Evolutionary conservation across 2,329 filamentous ascomycete genomes (phyloP).

Genomic region (Colletotrichum coccodes): DNA sequence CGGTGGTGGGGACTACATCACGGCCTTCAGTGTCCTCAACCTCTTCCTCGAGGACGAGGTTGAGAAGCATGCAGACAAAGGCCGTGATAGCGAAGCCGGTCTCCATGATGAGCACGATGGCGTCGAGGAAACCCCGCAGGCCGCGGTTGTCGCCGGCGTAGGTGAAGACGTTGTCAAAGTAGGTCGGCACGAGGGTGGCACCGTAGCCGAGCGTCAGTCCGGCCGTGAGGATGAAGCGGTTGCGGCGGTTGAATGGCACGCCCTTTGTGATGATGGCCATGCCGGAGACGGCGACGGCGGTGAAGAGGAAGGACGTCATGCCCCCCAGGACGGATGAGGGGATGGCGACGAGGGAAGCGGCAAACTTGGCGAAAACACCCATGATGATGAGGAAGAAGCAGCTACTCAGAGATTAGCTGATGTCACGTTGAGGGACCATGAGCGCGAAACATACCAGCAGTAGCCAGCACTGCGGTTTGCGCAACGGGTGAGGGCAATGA

Average conservation of each 20-base stretch:
- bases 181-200: constrained; percentile 72
- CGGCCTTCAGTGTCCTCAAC: constrained; percentile 65
- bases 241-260: constrained; percentile 80
- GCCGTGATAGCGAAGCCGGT: constrained; percentile 82
- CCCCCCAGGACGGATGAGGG: constrained; percentile 72
- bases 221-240: constrained; percentile 83
- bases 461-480: constrained; percentile 85
- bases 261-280: constrained; percentile 78
- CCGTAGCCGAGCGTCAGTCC: constrained; percentile 79
- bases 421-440: too few species aligned
- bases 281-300: constrained; percentile 79
- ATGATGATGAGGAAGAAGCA: constrained; percentile 82
- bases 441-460: constrained; percentile 56
- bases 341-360: constrained; percentile 81
- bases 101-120: constrained; percentile 77
- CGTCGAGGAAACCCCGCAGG: constrained; percentile 79
- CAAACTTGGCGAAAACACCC: constrained; percentile 87
- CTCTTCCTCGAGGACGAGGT: constrained; percentile 78
- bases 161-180: constrained; percentile 78
- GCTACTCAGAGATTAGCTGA: constrained; percentile 15
- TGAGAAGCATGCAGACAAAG: constrained; percentile 77
- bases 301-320: constrained; percentile 85
- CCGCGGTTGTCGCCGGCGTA: constrained; percentile 75
- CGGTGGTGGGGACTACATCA: constrained; percentile 4
- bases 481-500: constrained; percentile 84